A percentile compares a stretch with the other conserved stretches of the same genome.
phyloP scores from a whole-genome alignment of 768 basidiomycete genomes.

The Suillus hirtellus region DNA sequence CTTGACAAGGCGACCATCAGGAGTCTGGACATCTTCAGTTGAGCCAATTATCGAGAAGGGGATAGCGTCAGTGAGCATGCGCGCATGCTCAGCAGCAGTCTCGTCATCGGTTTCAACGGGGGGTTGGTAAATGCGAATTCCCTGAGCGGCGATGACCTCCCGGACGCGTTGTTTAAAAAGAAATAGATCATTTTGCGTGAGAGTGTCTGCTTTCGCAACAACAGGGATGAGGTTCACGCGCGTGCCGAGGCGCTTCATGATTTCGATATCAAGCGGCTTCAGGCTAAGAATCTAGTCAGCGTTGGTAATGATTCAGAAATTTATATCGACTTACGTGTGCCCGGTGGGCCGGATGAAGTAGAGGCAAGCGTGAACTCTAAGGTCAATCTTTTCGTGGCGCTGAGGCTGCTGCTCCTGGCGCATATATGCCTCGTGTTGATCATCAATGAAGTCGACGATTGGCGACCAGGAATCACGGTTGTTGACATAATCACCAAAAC shows the following conservation, averaged over 20 bases:
- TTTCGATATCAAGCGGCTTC: constrained; percentile 98
- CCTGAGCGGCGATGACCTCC: constrained; percentile 86
- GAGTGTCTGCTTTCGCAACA: constrained; percentile 95
- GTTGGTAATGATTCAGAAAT: neutral
- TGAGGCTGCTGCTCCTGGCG: constrained; percentile 99
- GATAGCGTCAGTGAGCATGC: constrained; percentile 84
- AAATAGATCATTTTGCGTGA: constrained; percentile 90
- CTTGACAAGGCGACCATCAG: constrained; percentile 91
- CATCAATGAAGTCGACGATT: constrained; percentile 97
- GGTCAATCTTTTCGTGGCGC: constrained; percentile 89
- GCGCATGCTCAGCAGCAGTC: constrained; percentile 83
- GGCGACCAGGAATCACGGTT: constrained; percentile 99
- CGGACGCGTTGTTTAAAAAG: constrained; percentile 94
- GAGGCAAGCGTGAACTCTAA: constrained; percentile 94
- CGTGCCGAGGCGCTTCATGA: constrained; percentile 98
- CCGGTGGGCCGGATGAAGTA: constrained; percentile 97
- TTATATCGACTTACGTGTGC: constrained; percentile 71
- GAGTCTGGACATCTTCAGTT: constrained; percentile 89
- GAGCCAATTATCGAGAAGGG: constrained; percentile 99
- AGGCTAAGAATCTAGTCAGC: constrained; percentile 42
- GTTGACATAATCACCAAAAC: constrained; percentile 99
- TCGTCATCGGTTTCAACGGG: constrained; percentile 90
- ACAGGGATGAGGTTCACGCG: constrained; percentile 98
- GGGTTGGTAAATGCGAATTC: constrained; percentile 93
- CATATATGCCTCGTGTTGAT: constrained; percentile 95